Conservation (phyloP, 768 basidiomycete genomes). For the Steccherinum ochraceum region DNA sequence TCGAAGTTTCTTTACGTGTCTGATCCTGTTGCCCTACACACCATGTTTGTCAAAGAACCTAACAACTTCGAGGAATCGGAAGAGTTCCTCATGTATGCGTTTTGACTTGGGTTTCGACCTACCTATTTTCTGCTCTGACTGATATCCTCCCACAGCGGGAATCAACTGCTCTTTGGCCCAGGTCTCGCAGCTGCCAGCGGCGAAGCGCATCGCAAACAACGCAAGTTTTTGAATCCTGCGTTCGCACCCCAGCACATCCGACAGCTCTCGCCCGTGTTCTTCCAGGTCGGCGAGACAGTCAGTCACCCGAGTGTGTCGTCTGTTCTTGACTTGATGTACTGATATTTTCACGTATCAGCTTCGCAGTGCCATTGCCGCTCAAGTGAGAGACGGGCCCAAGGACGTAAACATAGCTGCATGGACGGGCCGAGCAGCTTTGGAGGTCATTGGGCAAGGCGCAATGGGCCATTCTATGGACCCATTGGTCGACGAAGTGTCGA, state of each 20-base stretch:
- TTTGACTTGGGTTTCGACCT: background rate
- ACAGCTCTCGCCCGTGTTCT: slow-evolving; percentile 2
- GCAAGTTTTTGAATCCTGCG: slow-evolving; percentile 3
- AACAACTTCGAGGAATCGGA: slow-evolving; percentile 2
- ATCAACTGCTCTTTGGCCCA: background rate
- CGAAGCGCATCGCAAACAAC: slow-evolving; percentile 1
- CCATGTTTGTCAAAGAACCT: slow-evolving; percentile 10
- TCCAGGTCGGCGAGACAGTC: slow-evolving; percentile 2
- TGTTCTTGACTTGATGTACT: background rate
- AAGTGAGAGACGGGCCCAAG: background rate
- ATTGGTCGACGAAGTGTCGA: slow-evolving; percentile 10
- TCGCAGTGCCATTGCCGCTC: slow-evolving; percentile 10
- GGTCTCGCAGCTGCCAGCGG: background rate
- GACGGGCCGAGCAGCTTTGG: slow-evolving; percentile 21
- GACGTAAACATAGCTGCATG: slow-evolving; percentile 19
- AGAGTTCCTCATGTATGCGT: slow-evolving; percentile 4
- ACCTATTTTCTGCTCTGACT: background rate
- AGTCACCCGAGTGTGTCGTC: background rate
- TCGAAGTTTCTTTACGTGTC: slow-evolving; percentile 8
- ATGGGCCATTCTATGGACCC: slow-evolving; percentile 22
- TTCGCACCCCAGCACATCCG: background rate
- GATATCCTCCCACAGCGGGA: background rate
- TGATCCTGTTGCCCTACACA: slow-evolving; percentile 11
- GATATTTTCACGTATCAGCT: slow-evolving; percentile 9
- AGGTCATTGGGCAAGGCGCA: slow-evolving; percentile 20